phyloP scores from a whole-genome alignment of 495 filamentous ascomycete genomes.

The Xylaria bambusicola region DNA sequence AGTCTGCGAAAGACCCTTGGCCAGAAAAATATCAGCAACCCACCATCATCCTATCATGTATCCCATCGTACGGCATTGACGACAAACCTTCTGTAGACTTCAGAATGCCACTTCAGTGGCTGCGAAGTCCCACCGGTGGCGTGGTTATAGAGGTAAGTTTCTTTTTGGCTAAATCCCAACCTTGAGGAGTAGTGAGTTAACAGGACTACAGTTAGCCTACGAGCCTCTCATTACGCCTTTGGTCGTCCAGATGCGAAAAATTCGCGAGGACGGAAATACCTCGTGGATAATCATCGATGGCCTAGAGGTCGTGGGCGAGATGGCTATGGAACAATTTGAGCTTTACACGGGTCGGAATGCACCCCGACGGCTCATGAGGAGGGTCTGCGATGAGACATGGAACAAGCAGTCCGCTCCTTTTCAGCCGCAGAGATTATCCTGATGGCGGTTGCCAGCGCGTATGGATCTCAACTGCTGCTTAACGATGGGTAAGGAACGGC shows the following conservation, averaged over 20 bases:
- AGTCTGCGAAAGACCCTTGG: conserved; percentile 63
- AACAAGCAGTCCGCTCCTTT: conserved; percentile 39
- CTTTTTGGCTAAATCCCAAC: background rate
- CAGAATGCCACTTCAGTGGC: conserved; percentile 72
- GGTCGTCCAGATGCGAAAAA: conserved; percentile 58
- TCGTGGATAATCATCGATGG: conserved; percentile 81
- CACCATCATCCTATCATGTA: conserved; percentile 75
- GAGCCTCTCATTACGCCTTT: conserved; percentile 72
- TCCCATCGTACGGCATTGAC: conserved; percentile 66
- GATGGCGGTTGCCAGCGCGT: no score
- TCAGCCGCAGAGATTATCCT: conserved; percentile 27
- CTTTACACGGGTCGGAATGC: conserved; percentile 81
- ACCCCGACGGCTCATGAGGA: conserved; percentile 71
- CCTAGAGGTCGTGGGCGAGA: conserved; percentile 75
- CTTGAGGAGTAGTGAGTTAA: background rate
- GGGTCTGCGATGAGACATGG: conserved; percentile 46
- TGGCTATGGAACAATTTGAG: conserved; percentile 82
- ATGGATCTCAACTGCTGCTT: no score
- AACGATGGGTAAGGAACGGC: no score
- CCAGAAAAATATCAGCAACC: conserved; percentile 63
- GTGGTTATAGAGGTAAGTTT: conserved; percentile 69
- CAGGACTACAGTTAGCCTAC: conserved; percentile 62
- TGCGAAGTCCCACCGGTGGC: conserved; percentile 74
- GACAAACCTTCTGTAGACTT: conserved; percentile 70
- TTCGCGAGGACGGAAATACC: conserved; percentile 60